Evolutionary conservation across 805 yeast species (phyloP).

Genomic region (Metschnikowia hibisci): DNA sequence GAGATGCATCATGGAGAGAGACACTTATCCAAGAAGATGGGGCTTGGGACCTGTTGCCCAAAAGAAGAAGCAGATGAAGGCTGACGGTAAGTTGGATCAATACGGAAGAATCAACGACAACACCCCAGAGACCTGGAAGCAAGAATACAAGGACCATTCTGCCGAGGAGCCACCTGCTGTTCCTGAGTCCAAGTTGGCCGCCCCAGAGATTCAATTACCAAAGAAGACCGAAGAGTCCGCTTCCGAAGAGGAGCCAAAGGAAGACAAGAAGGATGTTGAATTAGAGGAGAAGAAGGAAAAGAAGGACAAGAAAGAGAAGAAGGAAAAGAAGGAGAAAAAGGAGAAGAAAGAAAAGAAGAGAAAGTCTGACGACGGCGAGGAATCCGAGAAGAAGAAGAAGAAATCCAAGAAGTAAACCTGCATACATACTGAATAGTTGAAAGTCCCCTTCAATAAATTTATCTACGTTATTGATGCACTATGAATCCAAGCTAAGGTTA

Average conservation of each 20-base stretch:
- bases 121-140: constrained; percentile 92
- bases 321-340: constrained; percentile 43
- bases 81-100: constrained; percentile 95
- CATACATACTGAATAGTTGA: constrained; percentile 5
- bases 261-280: constrained; percentile 38
- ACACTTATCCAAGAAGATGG: constrained; percentile 99
- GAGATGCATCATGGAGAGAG: constrained; percentile 99
- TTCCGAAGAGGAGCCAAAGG: constrained; percentile 22
- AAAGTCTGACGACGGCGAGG: constrained; percentile 33
- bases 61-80: constrained; percentile 96
- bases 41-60: constrained; percentile 98
- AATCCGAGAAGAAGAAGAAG: constrained; percentile 50
- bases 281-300: constrained; percentile 41
- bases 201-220: constrained; percentile 44
- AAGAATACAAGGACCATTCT: constrained; percentile 67
- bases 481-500: neutral
- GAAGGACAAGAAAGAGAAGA: constrained; percentile 48
- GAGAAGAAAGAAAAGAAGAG: constrained; percentile 34
- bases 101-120: constrained; percentile 90
- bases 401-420: constrained; percentile 29
- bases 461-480: neutral
- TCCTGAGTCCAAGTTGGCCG: constrained; percentile 50
- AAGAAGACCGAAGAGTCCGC: constrained; percentile 48
- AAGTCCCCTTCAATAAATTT: constrained; percentile 6
- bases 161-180: constrained; percentile 57